Evolutionary conservation across 805 yeast species (phyloP), one percentile per base, ranked within the genome.

Genomic region (Kazachstania bromeliacearum): DNA sequence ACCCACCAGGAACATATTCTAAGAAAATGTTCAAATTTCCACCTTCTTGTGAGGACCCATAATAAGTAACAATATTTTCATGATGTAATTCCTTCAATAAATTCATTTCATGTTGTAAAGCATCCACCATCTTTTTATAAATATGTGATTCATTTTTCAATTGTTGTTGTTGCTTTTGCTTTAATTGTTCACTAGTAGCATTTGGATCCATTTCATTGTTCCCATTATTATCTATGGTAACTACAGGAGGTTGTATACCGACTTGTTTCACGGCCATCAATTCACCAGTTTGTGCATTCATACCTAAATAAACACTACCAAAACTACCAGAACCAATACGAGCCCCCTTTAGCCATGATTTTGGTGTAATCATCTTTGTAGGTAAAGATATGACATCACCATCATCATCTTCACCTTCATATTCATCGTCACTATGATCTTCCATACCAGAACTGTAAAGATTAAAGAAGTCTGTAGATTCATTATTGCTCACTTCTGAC

Each of bases 201-300:
- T 39, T 34, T 19, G 35, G 32, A 37, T 44, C 35, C 34, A 48
- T 42, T 7, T 56, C 54, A 16, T 38, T 45, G 40, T 50, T 58
- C 46, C 31, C 64, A 43, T 36, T 64, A 38, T 30, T 61, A 31
- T 42, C 55, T 14, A 43, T 47, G 5, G 26, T 38, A 10, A 20
- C 37, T 7, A 24, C 27, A 16, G 28, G n/a, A 18, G 44, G 36
- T 15, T 51, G 68, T 13, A 88, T 55, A 32, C 79, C 81, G 1
- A 92, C 96, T 56, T 88, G 96, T 53, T 92, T 92, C 14, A 92
- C 96, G 1, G 97, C 98, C 95, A 89, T 85, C 35, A 92, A 66
- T 54, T 87, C 97, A 29, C 98, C 98, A 0, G 95, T 87, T 23
- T 79, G 60, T 1, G 95, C 82, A 54, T 88, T 85, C 77, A 92